Evolutionary conservation across 768 basidiomycete genomes (phyloP), one percentile per base, ranked within the genome.

Genomic region (Baorangia bicolor): DNA sequence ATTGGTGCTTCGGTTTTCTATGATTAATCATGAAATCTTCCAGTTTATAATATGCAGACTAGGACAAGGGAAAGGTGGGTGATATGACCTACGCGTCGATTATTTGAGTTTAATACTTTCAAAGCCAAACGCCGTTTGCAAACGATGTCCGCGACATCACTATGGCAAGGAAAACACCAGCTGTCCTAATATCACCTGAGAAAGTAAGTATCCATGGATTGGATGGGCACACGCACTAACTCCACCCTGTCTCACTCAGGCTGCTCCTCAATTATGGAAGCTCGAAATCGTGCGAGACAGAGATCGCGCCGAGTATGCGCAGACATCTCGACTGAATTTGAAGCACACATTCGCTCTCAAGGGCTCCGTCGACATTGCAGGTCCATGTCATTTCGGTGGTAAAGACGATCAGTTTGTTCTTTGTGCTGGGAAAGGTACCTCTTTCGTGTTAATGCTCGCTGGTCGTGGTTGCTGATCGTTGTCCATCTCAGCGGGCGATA

Each of bases 361-460:
- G 65, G 73, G 74, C 13, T 59, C 76, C 13, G 82, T 89, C 20
- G 87, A 91, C 62, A 90, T 91, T 62, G 86, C 89, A 2, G 91
- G 91, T 0, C 84, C 86, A 9, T 89, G 88, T 64, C 90, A 91
- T 72, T 91, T 92, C 51, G 90, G 89, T 35, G 91, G 90, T 18
- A 83, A 81, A 64, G 83, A 87, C 58, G 86, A 90, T 62, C 88
- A 92, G 63, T 75, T 92, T 41, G 84, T 93, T 12, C 75, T 92
- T 6, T 88, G 90, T 63, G 86, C 87, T 38, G 84, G 86, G 7
- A 91, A 92, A 81, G 78, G 71, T 63, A 18, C 23, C 16, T 11
- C 28, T 43, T 31, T 31, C 12, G 18, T 18, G 28, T 23, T 38
- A 21, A 11, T 49, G 12, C 12, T 23, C n/a, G n/a, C 18, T 35